Conservation (phyloP, 495 filamentous ascomycete genomes). For the Neurospora sp. region DNA sequence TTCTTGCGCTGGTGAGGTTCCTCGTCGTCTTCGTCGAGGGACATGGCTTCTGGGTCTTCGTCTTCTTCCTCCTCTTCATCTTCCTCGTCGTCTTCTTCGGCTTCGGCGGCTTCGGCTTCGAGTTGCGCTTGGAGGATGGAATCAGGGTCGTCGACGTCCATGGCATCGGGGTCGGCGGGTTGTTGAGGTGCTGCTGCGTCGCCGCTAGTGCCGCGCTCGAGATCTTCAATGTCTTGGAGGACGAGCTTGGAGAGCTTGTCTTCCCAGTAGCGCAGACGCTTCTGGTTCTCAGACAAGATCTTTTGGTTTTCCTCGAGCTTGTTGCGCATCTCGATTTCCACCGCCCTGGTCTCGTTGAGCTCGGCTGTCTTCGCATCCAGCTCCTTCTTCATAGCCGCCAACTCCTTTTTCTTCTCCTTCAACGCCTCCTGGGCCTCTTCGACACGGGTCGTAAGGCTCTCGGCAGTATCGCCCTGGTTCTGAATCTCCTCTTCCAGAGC, state of each 20-base stretch:
- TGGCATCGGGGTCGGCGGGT: slow-evolving; percentile 12
- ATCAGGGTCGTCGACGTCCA: slow-evolving; percentile 13
- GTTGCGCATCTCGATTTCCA: slow-evolving; percentile 97
- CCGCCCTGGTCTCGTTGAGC: slow-evolving; percentile 78
- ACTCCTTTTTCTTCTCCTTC: slow-evolving; percentile 67
- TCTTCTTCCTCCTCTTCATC: neutral
- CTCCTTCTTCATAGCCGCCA: slow-evolving; percentile 69
- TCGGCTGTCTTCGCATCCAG: slow-evolving; percentile 79
- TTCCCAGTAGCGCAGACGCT: slow-evolving; percentile 71
- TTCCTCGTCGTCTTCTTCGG: slow-evolving; percentile 13
- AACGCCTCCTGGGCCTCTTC: slow-evolving; percentile 81
- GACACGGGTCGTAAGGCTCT: slow-evolving; percentile 59
- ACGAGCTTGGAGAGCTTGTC: slow-evolving; percentile 74
- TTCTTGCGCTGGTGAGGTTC: neutral
- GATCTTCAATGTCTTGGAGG: slow-evolving; percentile 68
- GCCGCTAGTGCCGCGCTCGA: slow-evolving; percentile 23
- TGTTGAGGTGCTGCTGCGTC: neutral
- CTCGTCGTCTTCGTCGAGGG: neutral
- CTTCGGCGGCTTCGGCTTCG: slow-evolving; percentile 13
- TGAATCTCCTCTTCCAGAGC: slow-evolving; percentile 64
- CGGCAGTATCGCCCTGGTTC: slow-evolving; percentile 63
- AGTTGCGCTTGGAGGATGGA: slow-evolving; percentile 13
- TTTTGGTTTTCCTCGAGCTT: slow-evolving; percentile 96
- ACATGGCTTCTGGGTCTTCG: neutral
- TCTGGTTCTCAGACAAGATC: slow-evolving; percentile 74